Percentiles rank a stretch among this genome's conserved stretches.
These are phyloP conservation scores for Conoideocrella luteorostrata DNA, from an alignment of 2,329 filamentous ascomycete genomes.

Conservation along the genomic window DNA sequence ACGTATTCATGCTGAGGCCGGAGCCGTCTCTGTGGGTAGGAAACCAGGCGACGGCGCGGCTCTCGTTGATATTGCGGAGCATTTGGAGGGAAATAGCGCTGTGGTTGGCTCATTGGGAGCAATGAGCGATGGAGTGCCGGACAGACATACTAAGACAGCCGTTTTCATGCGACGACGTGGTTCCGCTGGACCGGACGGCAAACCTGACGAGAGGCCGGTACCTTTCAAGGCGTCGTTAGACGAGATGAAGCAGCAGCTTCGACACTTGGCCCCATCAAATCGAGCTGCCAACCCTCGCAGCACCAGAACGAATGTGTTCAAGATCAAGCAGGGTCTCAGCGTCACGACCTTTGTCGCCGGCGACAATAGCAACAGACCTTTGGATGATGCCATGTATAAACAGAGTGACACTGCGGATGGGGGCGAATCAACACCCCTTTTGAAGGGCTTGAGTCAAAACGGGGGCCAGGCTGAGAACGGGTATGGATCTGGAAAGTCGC, in stretches of 20 bases:
- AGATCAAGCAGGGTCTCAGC: conserved; percentile 49
- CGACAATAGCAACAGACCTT: conserved; percentile 5
- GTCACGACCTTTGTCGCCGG: conserved; percentile 12
- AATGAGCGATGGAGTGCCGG: conserved; percentile 32
- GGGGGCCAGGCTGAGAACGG: conserved; percentile 8
- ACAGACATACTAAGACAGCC: conserved; percentile 44
- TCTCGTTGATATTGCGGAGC: conserved; percentile 34
- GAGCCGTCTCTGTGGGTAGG: conserved; percentile 25
- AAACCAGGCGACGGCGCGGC: conserved; percentile 23
- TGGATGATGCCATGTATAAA: conserved; percentile 6
- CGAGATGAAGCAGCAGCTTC: conserved; percentile 58
- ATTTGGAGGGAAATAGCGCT: conserved; percentile 27
- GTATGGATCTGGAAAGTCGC: conserved; percentile 11
- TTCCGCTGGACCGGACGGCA: conserved; percentile 49
- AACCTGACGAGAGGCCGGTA: conserved; percentile 36
- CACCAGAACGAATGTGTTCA: conserved; percentile 57
- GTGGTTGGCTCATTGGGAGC: conserved; percentile 30
- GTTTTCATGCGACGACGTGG: conserved; percentile 55
- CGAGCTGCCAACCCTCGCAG: conserved; percentile 56
- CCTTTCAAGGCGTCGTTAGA: conserved; percentile 54
- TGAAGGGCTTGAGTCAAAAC: conserved; percentile 5
- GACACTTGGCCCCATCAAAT: conserved; percentile 58
- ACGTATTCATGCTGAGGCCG: conserved; percentile 33
- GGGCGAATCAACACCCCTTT: conserved; percentile 13
- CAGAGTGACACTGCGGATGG: neutral